Base-by-base conservation (phyloP, 495 filamentous ascomycete genomes). In the Pseudomonodictys pantanalensis region DNA sequence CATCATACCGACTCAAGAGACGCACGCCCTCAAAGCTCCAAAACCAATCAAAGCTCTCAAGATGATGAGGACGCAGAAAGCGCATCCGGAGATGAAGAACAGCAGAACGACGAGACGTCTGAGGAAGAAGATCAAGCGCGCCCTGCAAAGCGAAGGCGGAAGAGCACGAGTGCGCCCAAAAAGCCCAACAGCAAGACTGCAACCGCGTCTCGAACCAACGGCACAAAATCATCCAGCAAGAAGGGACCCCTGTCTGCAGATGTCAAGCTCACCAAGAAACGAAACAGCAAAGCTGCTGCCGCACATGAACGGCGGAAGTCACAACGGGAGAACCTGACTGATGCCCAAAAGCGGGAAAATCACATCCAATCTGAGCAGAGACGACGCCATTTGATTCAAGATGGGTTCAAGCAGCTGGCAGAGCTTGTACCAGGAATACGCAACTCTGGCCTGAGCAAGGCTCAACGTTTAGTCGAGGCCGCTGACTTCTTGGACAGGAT, bases 291-390 rank as follows among this genome's bases (percentile, higher is more conserved):
- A 30, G 46, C 52, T n/a, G 51, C 53, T n/a, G 30, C 30, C 11
- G n/a, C n/a, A n/a, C n/a, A n/a, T n/a, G n/a, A n/a, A n/a, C n/a
- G n/a, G n/a, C 46, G 58, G 23, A 89, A 86, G 71, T 26, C 75
- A 1, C 69, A 78, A 0, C 81, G 90, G 22, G 86, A 91, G 70
- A 92, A 92, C 64, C 78, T 96, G 25, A 86, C 86, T 0, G 88
- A 91, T 58, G 86, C 87, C 53, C 86, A 96, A 70, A 95, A 93
- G 73, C 77, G 90, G 38, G 84, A 83, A 59, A 95, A 96, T 60
- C 91, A 96, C 70, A 95, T 95, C 64, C 78, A 82, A 48, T 95
- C 90, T 32, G 91, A 97, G 71, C 87, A 93, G 72, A 92, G 91
- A 69, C 83, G 91, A 41, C 80, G 91, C 49, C 85, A 86, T 28